Conservation (phyloP, 139 green algal species). For the Pycnococcus provasolii region DNA sequence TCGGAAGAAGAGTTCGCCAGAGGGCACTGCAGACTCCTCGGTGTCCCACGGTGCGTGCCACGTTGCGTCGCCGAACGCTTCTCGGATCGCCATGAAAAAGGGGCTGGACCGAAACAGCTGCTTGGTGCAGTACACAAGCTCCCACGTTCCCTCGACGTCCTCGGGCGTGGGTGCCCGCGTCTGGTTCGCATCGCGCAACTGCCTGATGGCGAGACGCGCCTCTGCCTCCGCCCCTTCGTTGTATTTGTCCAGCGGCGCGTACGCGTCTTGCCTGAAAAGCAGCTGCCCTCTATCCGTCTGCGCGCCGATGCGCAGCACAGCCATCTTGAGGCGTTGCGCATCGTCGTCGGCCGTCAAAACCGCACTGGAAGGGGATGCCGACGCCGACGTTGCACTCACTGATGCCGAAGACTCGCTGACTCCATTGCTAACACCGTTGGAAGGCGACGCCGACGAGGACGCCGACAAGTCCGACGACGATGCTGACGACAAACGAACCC, state of each 20-base stretch:
- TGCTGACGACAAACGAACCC: too few relatives aligned
- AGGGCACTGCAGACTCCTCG: background rate
- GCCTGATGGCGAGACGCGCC: too few relatives aligned
- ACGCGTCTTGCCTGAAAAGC: conserved; percentile 7
- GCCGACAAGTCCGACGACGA: too few relatives aligned
- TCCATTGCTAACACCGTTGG: too few relatives aligned
- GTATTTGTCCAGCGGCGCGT: conserved; percentile 17
- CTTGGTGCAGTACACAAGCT: conserved; percentile 23
- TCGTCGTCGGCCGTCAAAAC: too few relatives aligned
- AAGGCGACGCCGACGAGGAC: too few relatives aligned
- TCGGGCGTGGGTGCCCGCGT: background rate
- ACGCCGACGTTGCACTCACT: too few relatives aligned
- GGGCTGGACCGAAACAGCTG: conserved; percentile 28
- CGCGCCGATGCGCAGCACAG: conserved; percentile 1
- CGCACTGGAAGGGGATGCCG: too few relatives aligned
- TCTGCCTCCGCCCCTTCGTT: background rate
- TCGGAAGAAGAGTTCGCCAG: conserved; percentile 22
- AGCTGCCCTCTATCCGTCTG: conserved; percentile 15
- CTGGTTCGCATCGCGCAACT: background rate
- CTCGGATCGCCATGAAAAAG: conserved; percentile 33
- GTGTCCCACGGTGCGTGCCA: background rate
- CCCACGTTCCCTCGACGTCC: conserved; percentile 18
- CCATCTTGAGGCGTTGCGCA: background rate
- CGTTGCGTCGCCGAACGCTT: conserved; percentile 17
- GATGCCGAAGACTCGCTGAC: too few relatives aligned